These are phyloP conservation scores for Wickerhamiella kazuoi DNA, from an alignment of 805 yeast genomes.

Conservation along the genomic window DNA sequence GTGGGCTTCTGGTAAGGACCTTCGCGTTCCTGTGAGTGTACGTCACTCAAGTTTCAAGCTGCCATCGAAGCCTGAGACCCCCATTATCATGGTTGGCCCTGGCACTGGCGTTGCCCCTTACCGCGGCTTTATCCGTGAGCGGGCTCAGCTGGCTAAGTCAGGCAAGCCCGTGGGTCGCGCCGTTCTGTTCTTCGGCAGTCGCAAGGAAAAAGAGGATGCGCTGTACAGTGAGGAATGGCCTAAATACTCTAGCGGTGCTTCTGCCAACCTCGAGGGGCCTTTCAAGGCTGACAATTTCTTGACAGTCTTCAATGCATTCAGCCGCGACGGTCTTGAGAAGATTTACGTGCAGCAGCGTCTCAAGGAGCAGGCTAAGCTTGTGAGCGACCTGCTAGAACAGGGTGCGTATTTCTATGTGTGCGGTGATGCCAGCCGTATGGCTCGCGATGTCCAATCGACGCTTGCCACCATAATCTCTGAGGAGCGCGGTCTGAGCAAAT, in stretches of 20 bases:
- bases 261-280: conserved; percentile 7
- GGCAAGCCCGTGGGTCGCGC: conserved; percentile 45
- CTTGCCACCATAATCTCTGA: conserved; percentile 43
- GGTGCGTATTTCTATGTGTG: conserved; percentile 91
- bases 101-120: conserved; percentile 99
- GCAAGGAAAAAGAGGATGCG: conserved; percentile 63
- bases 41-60: conserved; percentile 90
- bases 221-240: conserved; percentile 85
- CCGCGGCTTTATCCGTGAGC: conserved; percentile 85
- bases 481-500: conserved; percentile 44
- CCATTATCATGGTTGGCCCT: conserved; percentile 88
- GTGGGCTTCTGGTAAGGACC: conserved; percentile 24
- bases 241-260: conserved; percentile 25
- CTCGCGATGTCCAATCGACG: conserved; percentile 72
- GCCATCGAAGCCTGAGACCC: conserved; percentile 68
- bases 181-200: conserved; percentile 72
- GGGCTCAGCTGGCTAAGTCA: conserved; percentile 37
- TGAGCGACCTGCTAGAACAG: conserved; percentile 34
- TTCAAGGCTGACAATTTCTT: conserved; percentile 14
- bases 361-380: conserved; percentile 27
- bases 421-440: conserved; percentile 95
- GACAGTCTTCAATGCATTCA: conserved; percentile 66
- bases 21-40: conserved; percentile 72
- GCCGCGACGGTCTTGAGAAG: conserved; percentile 48
- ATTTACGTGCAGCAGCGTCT: conserved; percentile 78